Percentiles rank a stretch among this genome's conserved stretches.
phyloP scores from a whole-genome alignment of 352 stramenopile genomes.

The Globisporangium mamillatum region DNA sequence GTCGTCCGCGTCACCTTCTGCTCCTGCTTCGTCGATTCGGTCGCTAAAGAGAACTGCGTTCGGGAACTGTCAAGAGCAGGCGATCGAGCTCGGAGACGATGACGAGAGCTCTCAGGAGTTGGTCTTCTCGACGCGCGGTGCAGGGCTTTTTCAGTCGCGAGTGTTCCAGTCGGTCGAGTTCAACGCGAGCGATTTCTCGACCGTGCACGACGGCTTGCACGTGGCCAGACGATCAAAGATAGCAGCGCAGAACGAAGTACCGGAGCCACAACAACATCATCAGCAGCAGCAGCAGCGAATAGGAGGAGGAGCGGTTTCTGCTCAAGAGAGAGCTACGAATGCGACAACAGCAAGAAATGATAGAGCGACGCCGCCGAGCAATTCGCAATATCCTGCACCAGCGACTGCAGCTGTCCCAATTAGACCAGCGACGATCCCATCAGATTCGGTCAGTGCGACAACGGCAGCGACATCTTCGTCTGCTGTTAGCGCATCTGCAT shows the following conservation, averaged over 20 bases:
- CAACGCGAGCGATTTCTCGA: slow-evolving; percentile 39
- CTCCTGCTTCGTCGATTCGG: neutral
- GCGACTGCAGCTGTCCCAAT: neutral
- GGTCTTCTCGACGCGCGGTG: neutral
- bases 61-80: slow-evolving; percentile 2
- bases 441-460: neutral
- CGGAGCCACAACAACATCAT: neutral
- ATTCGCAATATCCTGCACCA: neutral
- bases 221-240: slow-evolving; percentile 30
- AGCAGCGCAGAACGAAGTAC: neutral
- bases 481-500: neutral
- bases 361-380: neutral
- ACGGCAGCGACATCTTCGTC: neutral
- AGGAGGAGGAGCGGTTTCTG: neutral
- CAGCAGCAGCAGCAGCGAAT: neutral
- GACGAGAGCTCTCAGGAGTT: slow-evolving; percentile 8
- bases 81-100: slow-evolving; percentile 20
- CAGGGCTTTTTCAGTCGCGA: slow-evolving; percentile 31
- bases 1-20: neutral
- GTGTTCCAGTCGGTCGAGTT: slow-evolving; percentile 42
- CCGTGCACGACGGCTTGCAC: slow-evolving; percentile 33
- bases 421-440: neutral
- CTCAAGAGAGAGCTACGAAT: neutral
- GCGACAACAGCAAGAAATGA: neutral
- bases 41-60: slow-evolving; percentile 9